Conservation (phyloP, 2,329 filamentous ascomycete genomes). For the Fusarium solani-melongenae region DNA sequence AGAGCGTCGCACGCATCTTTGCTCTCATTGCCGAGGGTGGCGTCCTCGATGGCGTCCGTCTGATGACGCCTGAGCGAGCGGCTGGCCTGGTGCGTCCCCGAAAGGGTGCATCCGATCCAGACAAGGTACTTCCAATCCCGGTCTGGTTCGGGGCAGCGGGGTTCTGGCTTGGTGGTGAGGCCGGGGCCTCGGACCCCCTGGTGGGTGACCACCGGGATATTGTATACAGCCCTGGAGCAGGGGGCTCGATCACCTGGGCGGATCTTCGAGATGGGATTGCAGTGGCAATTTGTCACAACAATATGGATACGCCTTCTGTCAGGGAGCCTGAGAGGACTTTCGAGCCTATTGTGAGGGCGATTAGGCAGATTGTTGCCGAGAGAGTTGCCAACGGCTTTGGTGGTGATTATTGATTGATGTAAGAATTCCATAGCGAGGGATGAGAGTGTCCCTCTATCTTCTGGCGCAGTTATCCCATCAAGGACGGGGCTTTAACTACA, state of each 20-base stretch:
- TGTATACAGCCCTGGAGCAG: neutral
- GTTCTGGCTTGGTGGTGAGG: neutral
- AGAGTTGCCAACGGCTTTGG: too few relatives aligned
- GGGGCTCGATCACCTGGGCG: neutral
- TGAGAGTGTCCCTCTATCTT: too few relatives aligned
- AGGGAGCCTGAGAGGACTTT: too few relatives aligned
- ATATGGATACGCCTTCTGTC: neutral
- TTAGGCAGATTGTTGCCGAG: too few relatives aligned
- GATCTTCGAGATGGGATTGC: neutral
- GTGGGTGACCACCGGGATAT: neutral
- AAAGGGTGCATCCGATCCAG: neutral
- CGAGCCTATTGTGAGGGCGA: too few relatives aligned
- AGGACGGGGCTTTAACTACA: too few relatives aligned
- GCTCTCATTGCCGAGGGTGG: constrained; percentile 6
- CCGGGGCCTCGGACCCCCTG: neutral
- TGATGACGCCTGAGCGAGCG: neutral
- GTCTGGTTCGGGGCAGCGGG: neutral
- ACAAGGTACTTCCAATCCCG: neutral
- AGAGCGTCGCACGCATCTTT: neutral
- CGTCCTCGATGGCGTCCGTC: neutral
- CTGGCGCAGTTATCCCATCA: too few relatives aligned
- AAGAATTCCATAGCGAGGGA: too few relatives aligned
- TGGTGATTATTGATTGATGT: too few relatives aligned
- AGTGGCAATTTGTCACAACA: neutral
- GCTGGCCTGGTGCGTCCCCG: neutral